A percentile compares a stretch with the other conserved stretches of the same genome.
These are phyloP conservation scores for Eutrema japonicum DNA, from an alignment of 345 rosid species.

Conservation along the genomic window DNA sequence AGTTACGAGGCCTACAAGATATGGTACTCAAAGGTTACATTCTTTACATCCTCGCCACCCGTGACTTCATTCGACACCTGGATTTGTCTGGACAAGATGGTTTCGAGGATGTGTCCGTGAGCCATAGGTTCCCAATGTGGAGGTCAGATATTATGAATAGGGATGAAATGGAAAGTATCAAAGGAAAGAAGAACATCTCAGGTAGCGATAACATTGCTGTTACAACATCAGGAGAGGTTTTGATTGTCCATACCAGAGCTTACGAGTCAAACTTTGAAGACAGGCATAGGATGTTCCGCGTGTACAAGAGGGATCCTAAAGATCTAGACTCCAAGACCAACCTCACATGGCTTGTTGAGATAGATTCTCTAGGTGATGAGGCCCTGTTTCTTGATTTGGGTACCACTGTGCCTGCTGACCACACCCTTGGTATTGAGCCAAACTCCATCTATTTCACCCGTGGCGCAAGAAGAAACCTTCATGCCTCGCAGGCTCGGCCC, in stretches of 20 bases:
- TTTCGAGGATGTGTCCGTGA: not conserved
- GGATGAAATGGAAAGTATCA: not conserved
- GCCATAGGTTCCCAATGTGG: not conserved
- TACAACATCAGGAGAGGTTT: conserved; percentile 10
- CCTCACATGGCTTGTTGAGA: not conserved
- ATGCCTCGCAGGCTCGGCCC: too few species aligned
- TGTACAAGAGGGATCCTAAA: conserved; percentile 15
- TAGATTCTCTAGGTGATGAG: conserved; percentile 5
- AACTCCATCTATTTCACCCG: conserved; percentile 12
- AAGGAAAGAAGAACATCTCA: not conserved
- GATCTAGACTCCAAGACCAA: not conserved
- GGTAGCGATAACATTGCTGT: not conserved
- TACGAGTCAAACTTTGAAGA: not conserved
- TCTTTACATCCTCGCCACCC: not conserved
- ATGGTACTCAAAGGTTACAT: not conserved
- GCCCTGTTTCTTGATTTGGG: not conserved
- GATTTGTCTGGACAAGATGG: not conserved
- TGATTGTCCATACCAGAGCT: not conserved
- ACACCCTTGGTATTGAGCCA: conserved; percentile 7
- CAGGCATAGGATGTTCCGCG: not conserved
- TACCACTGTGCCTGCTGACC: not conserved
- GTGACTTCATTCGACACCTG: not conserved
- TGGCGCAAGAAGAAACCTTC: not conserved
- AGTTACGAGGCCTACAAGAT: not conserved
- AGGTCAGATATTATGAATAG: not conserved